Evolutionary conservation across 495 filamentous ascomycete species (phyloP), one percentile per base, ranked within the genome.

Genomic region (Hyphodiscus hymeniophilus): DNA sequence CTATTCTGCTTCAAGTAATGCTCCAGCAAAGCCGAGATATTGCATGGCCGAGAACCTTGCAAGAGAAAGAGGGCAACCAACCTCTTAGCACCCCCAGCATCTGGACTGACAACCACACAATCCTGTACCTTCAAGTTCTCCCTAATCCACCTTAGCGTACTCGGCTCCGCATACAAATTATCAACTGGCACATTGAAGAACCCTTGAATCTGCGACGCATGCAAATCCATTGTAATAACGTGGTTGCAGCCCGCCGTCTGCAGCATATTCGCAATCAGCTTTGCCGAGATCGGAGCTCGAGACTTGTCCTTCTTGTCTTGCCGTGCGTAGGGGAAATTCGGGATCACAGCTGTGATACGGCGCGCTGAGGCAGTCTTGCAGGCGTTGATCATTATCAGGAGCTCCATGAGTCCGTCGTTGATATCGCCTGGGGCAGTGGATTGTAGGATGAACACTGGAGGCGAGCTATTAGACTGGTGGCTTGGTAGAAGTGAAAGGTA

Each of bases 241-340:
- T 89, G 85, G 61, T 87, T 87, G 59, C 71, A 79, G 43, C 92
- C 92, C 17, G 92, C 92, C 13, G 89, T 92, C 67, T 95, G 89
- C 47, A 98, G 71, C 89, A 96, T 96, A 65, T 96, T 98, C 22
- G 92, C 92, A 69, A 97, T 92, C 30, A 96, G 70, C 66, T 89
- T 91, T 16, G 92, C 92, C 38, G 84, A 89, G 55, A 89, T 89
- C 12, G 90, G 89, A 21, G 91, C 92, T 47, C 92, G 79, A 38
- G 81, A 85, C 72, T 95, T 94, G 68, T 97, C 92, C 67, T 98
- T 98, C 74, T 98, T 98, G 72, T 98, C 92, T 68, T 98, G 92
- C 22, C 92, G 87, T n/a, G 91, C 91, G 60, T 98, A 95, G 22
- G 90, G 91, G 71, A 95, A 98, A 69, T 98, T 96, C 50, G 92